Evolutionary conservation across 1,284 basidiomycete species (phyloP).

Genomic region (Ceratobasidium papillatum): DNA sequence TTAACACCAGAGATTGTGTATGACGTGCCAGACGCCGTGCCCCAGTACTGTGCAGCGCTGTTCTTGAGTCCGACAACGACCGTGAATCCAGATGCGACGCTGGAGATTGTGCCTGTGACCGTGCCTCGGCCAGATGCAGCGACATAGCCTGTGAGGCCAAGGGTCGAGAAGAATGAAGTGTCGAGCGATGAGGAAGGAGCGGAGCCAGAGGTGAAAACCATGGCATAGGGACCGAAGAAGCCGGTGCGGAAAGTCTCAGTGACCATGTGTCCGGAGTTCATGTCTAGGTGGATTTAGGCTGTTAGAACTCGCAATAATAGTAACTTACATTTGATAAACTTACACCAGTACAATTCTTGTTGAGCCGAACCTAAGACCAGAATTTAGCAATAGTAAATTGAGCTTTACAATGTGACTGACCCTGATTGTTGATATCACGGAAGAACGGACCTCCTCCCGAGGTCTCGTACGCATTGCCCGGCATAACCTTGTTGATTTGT

Average conservation of each 20-base stretch:
- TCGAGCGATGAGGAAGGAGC: slow-evolving; percentile 49
- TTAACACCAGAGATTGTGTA: slow-evolving; percentile 60
- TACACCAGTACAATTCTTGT: slow-evolving; percentile 39
- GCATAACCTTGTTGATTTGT: slow-evolving; percentile 49
- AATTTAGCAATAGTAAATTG: neutral
- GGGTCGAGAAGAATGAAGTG: slow-evolving; percentile 58
- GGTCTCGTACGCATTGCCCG: slow-evolving; percentile 56
- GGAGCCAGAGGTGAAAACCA: slow-evolving; percentile 42
- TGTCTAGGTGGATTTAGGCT: too few relatives aligned
- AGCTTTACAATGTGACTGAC: neutral
- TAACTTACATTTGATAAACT: neutral
- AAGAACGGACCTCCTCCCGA: slow-evolving; percentile 55
- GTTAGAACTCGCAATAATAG: too few relatives aligned
- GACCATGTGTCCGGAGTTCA: slow-evolving; percentile 44
- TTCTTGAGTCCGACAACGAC: slow-evolving; percentile 55
- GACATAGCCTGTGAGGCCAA: slow-evolving; percentile 59
- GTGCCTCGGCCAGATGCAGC: slow-evolving; percentile 58
- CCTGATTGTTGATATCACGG: slow-evolving; percentile 45
- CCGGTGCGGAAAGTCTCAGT: slow-evolving; percentile 42
- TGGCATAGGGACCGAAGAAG: slow-evolving; percentile 43
- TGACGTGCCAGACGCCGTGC: slow-evolving; percentile 52
- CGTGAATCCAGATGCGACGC: slow-evolving; percentile 54
- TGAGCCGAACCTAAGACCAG: neutral
- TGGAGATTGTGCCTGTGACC: slow-evolving; percentile 58
- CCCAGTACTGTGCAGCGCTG: slow-evolving; percentile 60